Evolutionary conservation across 2,329 filamentous ascomycete genomes (phyloP), one percentile per base, ranked within the genome.

Genomic region (Fusarium humuli): DNA sequence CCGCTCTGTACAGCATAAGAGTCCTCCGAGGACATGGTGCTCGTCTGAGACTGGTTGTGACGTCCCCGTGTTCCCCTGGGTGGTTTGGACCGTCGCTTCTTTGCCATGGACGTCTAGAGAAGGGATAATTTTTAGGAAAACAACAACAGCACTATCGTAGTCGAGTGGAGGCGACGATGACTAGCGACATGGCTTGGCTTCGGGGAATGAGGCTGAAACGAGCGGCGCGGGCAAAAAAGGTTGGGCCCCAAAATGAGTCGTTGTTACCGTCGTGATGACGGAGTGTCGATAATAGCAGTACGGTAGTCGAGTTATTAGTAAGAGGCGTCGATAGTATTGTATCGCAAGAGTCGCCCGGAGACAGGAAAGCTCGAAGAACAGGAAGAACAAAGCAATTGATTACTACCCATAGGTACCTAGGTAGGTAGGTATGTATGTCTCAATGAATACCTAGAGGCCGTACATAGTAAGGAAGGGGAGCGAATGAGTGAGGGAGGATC

Each of bases 1-100:
- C 74, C 72, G 66, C 74, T 73, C 59, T 75, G 71, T 50, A 72
- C 61, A 50, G 69, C 73, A 54, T 72, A 72, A 20, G 74, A 76
- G 42, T 78, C 77, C 52, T 79, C 77, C 27, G 77, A 78, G 44
- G 76, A 78, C 75, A 79, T 76, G 32, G 72, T 75, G 72, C 68
- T 75, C 47, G 71, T 72, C 49, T 75, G 68, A 41, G 72, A 74
- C 54, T 62, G 69, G 34, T 71, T 65, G 67, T 73, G 68, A 69
- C 50, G 59, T 55, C 56, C 61, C 55, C 69, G 70, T 56, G 73
- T 68, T 62, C 67, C 73, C 69, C 72, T 76, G 61, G 70, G 69
- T 64, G 73, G 77, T 61, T 77, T 76, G 32, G 68, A 63, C 50
- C 76, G 76, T 59, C 75, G 76, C 64, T 75, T 78, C 57, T 75